Evolutionary conservation across 192 early-diverging fungal genomes (phyloP), one percentile per base, ranked within the genome.

Genomic region (Piromyces finnis): DNA sequence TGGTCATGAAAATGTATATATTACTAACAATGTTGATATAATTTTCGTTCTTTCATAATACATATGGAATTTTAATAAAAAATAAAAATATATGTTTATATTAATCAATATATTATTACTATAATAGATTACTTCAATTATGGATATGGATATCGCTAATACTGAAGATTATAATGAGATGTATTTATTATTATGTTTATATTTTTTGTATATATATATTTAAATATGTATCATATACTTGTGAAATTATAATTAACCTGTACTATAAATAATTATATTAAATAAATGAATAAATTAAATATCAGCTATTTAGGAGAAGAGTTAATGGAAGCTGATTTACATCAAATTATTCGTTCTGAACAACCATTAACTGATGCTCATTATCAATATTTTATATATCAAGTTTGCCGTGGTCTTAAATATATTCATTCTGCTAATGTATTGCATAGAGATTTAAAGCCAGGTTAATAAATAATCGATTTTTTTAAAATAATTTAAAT

Each of bases 341-440:
- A 97, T 85, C 92, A 96, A 80, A 96, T 99, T 78, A 97, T 99
- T 86, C 93, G 93, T 78, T 94, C 94, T 28, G 90, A 87, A 36
- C 98, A 99, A 88, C 92, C 92, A 78, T 88, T 99, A 77, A 94
- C 95, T 29, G 95, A 98, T 84, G 93, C 95, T 79, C 98, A 99
- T 86, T 97, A 91, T 84, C 98, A 99, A 85, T 99, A 99, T 87
- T 99, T 99, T 86, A 91, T 98, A 81, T 99, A 96, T 87, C 98
- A 99, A 85, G 94, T 97, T 29, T 86, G 95, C 79, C 93, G 97
- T 80, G 98, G 96, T 13, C 90, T 99, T 79, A 99, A 99, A 85
- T 97, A 95, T 84, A 96, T 99, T 88, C 98, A 99, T 84, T 97
- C 96, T 27, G 98, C 97, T 35, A 96, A 96, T 82, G 94, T 99